Evolutionary conservation across 805 yeast species (phyloP).

Genomic region (Hanseniaspora guilliermondii): DNA sequence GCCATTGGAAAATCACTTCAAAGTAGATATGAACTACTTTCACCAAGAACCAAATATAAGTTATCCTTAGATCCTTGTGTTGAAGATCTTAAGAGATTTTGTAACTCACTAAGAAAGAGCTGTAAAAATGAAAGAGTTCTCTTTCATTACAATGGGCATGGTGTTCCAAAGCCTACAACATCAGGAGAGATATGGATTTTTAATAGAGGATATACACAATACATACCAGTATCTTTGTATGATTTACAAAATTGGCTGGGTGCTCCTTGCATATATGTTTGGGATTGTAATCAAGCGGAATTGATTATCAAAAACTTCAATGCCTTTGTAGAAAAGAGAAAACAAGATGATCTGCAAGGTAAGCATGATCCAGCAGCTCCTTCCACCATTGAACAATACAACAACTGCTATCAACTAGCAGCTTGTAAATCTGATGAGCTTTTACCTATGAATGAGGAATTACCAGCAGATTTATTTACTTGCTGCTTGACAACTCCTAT

Average conservation of each 20-base stretch:
- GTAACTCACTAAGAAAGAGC: slow-evolving; percentile 74
- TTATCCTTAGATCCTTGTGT: slow-evolving; percentile 89
- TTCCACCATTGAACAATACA: slow-evolving; percentile 40
- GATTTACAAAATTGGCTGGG: slow-evolving; percentile 96
- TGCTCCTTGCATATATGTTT: slow-evolving; percentile 90
- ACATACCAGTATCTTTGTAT: slow-evolving; percentile 88
- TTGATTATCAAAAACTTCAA: slow-evolving; percentile 82
- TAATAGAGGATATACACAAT: slow-evolving; percentile 92
- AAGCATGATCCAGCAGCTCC: slow-evolving; percentile 33
- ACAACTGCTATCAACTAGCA: slow-evolving; percentile 84
- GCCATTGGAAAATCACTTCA: slow-evolving; percentile 81
- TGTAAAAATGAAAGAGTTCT: slow-evolving; percentile 88
- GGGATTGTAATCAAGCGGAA: slow-evolving; percentile 91
- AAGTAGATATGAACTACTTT: slow-evolving; percentile 75
- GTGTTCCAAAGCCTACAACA: slow-evolving; percentile 93
- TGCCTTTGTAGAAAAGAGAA: slow-evolving; percentile 76
- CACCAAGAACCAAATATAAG: slow-evolving; percentile 77
- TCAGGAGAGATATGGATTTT: slow-evolving; percentile 98
- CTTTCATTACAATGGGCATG: slow-evolving; percentile 96
- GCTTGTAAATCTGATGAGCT: slow-evolving; percentile 81
- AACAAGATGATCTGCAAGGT: slow-evolving; percentile 67
- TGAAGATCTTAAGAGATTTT: slow-evolving; percentile 85
- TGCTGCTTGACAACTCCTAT: slow-evolving; percentile 93
- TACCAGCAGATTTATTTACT: slow-evolving; percentile 92
- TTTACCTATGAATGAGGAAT: slow-evolving; percentile 81